Percentiles rank a stretch among this genome's conserved stretches.
These are phyloP conservation scores for Ganoderma sp. DNA, from an alignment of 1,284 basidiomycete genomes.

Conservation along the genomic window DNA sequence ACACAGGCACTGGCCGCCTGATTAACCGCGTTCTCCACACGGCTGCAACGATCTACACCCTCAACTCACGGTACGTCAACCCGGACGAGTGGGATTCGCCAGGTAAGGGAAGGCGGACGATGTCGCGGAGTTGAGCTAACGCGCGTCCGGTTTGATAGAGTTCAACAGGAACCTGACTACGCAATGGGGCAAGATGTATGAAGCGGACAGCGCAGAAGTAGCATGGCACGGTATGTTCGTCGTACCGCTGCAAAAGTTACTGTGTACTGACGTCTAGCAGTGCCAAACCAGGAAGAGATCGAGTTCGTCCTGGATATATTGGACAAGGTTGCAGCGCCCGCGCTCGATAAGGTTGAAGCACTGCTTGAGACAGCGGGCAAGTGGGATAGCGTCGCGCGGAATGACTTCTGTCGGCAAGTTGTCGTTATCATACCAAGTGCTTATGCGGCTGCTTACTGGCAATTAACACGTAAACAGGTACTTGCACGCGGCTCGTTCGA, in stretches of 20 bases:
- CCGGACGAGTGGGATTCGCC: constrained; percentile 80
- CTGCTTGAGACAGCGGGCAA: constrained; percentile 61
- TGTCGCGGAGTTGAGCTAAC: constrained; percentile 5
- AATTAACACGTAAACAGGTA: constrained; percentile 49
- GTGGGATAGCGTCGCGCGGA: constrained; percentile 81
- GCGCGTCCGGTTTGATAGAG: constrained; percentile 46
- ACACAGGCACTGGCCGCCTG: constrained; percentile 81
- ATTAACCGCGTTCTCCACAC: constrained; percentile 82
- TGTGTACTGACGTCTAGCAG: constrained; percentile 42
- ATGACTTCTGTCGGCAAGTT: constrained; percentile 90
- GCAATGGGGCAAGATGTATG: constrained; percentile 87
- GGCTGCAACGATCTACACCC: constrained; percentile 79
- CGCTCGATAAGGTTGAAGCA: constrained; percentile 70
- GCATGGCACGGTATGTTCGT: constrained; percentile 82
- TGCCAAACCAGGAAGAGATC: constrained; percentile 78
- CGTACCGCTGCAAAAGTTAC: background rate
- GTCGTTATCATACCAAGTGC: constrained; percentile 12
- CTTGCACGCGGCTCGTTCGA: constrained; percentile 65
- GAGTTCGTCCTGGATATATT: constrained; percentile 83
- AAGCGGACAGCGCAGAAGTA: constrained; percentile 80
- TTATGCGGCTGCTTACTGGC: background rate
- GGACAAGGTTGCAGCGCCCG: constrained; percentile 70
- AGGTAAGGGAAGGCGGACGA: constrained; percentile 49
- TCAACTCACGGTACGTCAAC: constrained; percentile 87
- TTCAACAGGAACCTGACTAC: constrained; percentile 78